Evolutionary conservation across 1,284 basidiomycete species (phyloP).

Genomic region (Takashimella tepidaria): DNA sequence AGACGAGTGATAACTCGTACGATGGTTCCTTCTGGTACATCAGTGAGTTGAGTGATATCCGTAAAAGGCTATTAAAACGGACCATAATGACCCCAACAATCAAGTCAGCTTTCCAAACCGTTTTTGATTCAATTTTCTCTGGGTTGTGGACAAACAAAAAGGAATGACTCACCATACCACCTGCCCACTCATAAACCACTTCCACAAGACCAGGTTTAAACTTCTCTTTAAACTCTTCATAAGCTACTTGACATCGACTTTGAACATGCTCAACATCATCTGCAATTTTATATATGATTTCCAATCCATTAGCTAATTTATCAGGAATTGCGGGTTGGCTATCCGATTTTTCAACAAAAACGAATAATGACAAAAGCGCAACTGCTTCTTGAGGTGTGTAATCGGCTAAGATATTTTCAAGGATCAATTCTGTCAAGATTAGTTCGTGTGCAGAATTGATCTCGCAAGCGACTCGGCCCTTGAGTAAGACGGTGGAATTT

Average conservation of each 20-base stretch:
- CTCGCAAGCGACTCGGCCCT: slow-evolving; percentile 98
- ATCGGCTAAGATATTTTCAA: slow-evolving; percentile 85
- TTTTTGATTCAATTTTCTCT: too few relatives aligned
- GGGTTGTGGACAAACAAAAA: not conserved
- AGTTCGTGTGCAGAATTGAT: slow-evolving; percentile 97
- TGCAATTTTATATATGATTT: slow-evolving; percentile 72
- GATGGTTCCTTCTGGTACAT: slow-evolving; percentile 94
- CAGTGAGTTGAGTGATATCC: slow-evolving; percentile 86
- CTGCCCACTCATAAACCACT: slow-evolving; percentile 98
- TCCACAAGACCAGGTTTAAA: slow-evolving; percentile 88
- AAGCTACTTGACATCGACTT: slow-evolving; percentile 68
- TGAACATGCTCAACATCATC: slow-evolving; percentile 77
- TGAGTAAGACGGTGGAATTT: slow-evolving; percentile 87
- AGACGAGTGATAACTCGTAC: slow-evolving; percentile 92
- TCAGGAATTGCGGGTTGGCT: slow-evolving; percentile 72
- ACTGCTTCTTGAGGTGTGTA: slow-evolving; percentile 96
- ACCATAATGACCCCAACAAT: too few relatives aligned
- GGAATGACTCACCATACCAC: slow-evolving; percentile 71
- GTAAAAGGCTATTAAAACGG: slow-evolving; percentile 82
- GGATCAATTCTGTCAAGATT: slow-evolving; percentile 90
- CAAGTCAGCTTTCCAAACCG: slow-evolving; percentile 1
- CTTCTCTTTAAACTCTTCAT: slow-evolving; percentile 65
- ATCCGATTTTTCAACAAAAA: slow-evolving; percentile 96
- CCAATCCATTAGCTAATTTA: slow-evolving; percentile 65
- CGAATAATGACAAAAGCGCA: slow-evolving; percentile 91